Evolutionary conservation across 1,139 yeast genomes (phyloP), one percentile per base, ranked within the genome.

Genomic region (Scheffersomyces lignicola): DNA sequence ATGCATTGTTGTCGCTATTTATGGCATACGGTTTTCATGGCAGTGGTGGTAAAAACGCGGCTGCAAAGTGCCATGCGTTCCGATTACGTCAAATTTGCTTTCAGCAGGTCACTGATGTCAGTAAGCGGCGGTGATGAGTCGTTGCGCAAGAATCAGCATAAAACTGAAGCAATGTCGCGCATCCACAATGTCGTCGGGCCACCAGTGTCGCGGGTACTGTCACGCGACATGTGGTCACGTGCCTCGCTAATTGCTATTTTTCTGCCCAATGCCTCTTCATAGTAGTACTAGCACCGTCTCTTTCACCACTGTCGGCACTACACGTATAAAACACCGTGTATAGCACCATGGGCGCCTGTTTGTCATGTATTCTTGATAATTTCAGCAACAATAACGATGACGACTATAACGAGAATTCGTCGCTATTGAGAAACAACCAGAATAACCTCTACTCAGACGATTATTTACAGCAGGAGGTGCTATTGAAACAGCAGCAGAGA

Each of bases 361-460:
- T 73, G 34, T 73, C 79, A n/a, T 74, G 79, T 43, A 52, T 74
- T 18, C 49, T 60, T 26, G 59, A 62, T 5, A n/a, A n/a, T n/a
- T n/a, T n/a, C n/a, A n/a, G n/a, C n/a, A 44, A 39, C 25, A 54
- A 49, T n/a, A 63, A 56, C 14, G 67, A 66, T 27, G 77, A 70
- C 9, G 73, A 67, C 8, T 45, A 47, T 38, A 62, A 65, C 39
- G 76, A 69, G 40, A 52, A 61, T 15, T 44, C 69, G 0, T 68
- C 75, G 4, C 51, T 70, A 13, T 51, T 70, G 24, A 49, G 60
- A 26, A 44, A 31, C 37, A 34, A 26, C 42, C 56, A 51, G 37
- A 60, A 58, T 20, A 60, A 60, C 30, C 40, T 52, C 22, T 64
- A 58, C 42, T 51, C 61, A 3, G 58, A 56, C 33, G 71, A 66